Conservation (phyloP, 2,329 filamentous ascomycete species). For the Cladophialophora psammophila region DNA sequence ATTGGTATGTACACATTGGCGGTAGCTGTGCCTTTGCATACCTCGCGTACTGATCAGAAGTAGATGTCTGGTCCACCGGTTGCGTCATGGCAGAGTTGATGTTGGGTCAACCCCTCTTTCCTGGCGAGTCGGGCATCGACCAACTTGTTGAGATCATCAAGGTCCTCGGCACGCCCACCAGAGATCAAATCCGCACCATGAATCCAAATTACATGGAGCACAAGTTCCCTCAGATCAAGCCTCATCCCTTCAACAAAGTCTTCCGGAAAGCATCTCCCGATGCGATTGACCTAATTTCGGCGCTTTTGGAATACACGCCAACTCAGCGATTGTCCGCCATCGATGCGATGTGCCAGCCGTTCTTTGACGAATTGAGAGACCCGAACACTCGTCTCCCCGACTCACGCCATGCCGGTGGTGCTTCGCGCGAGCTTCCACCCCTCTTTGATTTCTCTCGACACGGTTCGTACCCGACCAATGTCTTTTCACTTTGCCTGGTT, state of each 20-base stretch:
- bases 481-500: conserved; percentile 7
- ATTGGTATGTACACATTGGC: conserved; percentile 74
- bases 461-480: conserved; percentile 65
- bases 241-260: conserved; percentile 98
- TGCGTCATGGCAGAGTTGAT: conserved; percentile 99
- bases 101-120: conserved; percentile 97
- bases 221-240: conserved; percentile 99
- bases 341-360: conserved; percentile 97
- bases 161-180: conserved; percentile 92
- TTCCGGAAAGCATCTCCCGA: conserved; percentile 95
- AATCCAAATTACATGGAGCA: conserved; percentile 99
- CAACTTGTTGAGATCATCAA: conserved; percentile 99
- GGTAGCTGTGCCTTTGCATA: conserved; percentile 20
- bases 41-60: conserved; percentile 20
- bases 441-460: conserved; percentile 95
- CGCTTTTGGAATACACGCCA: conserved; percentile 93
- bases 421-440: conserved; percentile 79
- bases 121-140: conserved; percentile 97
- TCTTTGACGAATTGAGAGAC: conserved; percentile 96
- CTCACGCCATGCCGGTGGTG: conserved; percentile 84
- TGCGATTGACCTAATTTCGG: conserved; percentile 93
- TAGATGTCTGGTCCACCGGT: conserved; percentile 98
- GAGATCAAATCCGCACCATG: conserved; percentile 99
- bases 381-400: conserved; percentile 91
- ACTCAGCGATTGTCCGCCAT: conserved; percentile 92